Evolutionary conservation across 352 stramenopile species (phyloP), one percentile per base, ranked within the genome.

Genomic region (Elongisporangium anandrum): DNA sequence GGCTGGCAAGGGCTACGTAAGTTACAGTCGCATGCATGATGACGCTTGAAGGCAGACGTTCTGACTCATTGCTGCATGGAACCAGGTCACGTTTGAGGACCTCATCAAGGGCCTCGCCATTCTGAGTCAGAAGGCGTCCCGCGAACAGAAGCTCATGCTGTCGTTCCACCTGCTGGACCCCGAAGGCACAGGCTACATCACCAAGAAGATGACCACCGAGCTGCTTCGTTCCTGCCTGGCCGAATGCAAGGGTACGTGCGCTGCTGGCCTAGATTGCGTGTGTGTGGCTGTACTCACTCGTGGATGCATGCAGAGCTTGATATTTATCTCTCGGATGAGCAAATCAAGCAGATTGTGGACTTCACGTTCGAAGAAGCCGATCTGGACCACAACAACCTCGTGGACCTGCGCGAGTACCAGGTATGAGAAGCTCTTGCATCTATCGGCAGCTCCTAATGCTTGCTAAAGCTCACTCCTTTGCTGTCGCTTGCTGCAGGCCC

Each of bases 311-410:
- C 52, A 90, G 80, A 92, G 67, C 58, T 92, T 38, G 86, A 94
- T 53, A 95, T 95, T 57, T 77, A 59, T 19, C 64, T 95, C 19
- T 82, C 86, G 39, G 84, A 92, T 49, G 75, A 79, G 45, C 81
- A 95, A 62, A 73, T 95, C 49, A 70, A 77, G 21, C 78, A 75
- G 54, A 91, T 95, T 59, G 82, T 95, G 24, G 82, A 91, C 56
- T 87, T 70, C 57, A 95, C 86, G n/a, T 95, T 94, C 52, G 59
- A 85, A 23, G 86, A 95, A 63, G 86, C 86, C 8, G 86, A 95
- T 56, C 52, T 90, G 38, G 77, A 95, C 62, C 72, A 63, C 55
- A 90, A 95, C 66, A 71, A 75, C 53, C 71, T 91, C 12, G 87
- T 95, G 26, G 84, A 95, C 57, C 60, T 94, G 52, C 59, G 87